A percentile compares a stretch with the other conserved stretches of the same genome.
Conservation (phyloP, 495 filamentous ascomycete species). For the Neurospora sp. region DNA sequence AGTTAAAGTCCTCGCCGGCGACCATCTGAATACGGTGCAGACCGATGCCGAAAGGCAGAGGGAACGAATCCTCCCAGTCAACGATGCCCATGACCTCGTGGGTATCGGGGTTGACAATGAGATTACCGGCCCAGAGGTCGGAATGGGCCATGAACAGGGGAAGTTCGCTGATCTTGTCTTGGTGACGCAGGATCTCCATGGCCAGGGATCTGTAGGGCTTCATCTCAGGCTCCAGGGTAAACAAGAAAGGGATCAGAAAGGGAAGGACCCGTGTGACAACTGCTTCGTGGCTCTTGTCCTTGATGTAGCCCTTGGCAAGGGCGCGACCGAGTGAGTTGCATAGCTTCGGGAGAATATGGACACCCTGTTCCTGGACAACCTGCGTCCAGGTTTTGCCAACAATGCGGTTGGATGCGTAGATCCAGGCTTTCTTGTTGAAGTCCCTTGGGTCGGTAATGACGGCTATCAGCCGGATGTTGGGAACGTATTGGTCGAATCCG, state of each 20-base stretch:
- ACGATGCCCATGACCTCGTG: constrained; percentile 26
- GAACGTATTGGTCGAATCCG: neutral
- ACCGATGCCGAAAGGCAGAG: constrained; percentile 25
- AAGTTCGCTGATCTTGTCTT: neutral
- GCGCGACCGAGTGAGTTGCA: neutral
- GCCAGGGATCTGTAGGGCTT: neutral
- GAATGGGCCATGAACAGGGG: constrained; percentile 18
- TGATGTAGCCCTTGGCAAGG: neutral
- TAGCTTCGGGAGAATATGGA: neutral
- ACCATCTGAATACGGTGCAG: constrained; percentile 13
- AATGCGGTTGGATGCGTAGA: neutral
- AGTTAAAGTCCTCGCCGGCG: neutral
- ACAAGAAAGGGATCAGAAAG: neutral
- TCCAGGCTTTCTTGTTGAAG: neutral
- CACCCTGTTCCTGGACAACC: neutral
- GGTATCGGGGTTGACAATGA: constrained; percentile 20
- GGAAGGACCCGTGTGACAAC: neutral
- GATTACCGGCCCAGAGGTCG: constrained; percentile 23
- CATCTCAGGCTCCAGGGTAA: neutral
- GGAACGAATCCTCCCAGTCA: constrained; percentile 23
- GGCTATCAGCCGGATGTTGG: neutral
- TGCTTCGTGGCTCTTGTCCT: neutral
- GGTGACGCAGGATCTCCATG: neutral
- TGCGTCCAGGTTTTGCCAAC: neutral
- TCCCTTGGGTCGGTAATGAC: neutral